Conservation (phyloP, 768 basidiomycete genomes). For the Phylloporus scabripes region DNA sequence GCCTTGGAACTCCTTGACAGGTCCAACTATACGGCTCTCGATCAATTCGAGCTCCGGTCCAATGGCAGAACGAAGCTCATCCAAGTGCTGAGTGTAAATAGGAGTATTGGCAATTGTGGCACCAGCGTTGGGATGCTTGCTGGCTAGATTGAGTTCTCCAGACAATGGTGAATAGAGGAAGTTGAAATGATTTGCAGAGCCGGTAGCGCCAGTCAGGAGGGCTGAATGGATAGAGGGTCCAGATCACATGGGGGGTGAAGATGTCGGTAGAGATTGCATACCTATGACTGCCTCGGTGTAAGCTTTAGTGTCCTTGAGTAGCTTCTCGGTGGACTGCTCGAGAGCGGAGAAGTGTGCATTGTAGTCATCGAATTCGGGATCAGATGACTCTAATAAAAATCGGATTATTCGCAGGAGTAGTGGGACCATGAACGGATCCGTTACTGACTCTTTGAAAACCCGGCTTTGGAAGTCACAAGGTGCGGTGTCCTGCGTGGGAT, state of each 20-base stretch:
- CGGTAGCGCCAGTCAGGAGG: constrained; percentile 60
- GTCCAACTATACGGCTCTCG: constrained; percentile 76
- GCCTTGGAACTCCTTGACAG: constrained; percentile 83
- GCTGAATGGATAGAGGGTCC: constrained; percentile 32
- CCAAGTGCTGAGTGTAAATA: constrained; percentile 66
- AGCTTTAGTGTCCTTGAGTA: constrained; percentile 85
- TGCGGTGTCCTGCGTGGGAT: constrained; percentile 71
- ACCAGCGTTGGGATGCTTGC: constrained; percentile 71
- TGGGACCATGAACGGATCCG: not conserved
- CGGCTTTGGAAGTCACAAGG: constrained; percentile 79
- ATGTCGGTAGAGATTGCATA: constrained; percentile 23
- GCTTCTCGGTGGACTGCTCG: constrained; percentile 80
- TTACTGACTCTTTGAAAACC: constrained; percentile 85
- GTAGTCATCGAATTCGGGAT: constrained; percentile 89
- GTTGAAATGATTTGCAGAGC: constrained; percentile 60
- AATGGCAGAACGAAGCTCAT: constrained; percentile 74
- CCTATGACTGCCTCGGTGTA: constrained; percentile 81
- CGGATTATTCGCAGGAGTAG: constrained; percentile 1
- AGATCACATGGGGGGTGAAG: not conserved
- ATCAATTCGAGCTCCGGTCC: constrained; percentile 93
- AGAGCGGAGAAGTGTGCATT: constrained; percentile 69
- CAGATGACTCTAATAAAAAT: constrained; percentile 55
- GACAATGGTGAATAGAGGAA: constrained; percentile 59
- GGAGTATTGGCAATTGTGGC: constrained; percentile 77
- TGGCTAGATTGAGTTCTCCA: constrained; percentile 74